phyloP scores from a whole-genome alignment of 192 early-diverging fungal genomes.

The Pilobolus umbonatus region DNA sequence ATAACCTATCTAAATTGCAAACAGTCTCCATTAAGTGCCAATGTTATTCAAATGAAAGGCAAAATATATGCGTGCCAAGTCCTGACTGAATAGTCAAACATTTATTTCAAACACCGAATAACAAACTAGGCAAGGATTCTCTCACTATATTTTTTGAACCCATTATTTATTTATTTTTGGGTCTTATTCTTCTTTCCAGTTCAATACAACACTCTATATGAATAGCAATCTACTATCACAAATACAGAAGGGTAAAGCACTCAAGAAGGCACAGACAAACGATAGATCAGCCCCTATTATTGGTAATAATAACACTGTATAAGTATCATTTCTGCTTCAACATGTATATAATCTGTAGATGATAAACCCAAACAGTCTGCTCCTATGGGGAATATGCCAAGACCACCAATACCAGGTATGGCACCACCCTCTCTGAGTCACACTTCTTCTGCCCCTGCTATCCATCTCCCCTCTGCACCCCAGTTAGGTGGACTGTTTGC shows the following conservation, averaged over 20 bases:
- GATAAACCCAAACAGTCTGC: not conserved
- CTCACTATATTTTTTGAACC: too few relatives aligned
- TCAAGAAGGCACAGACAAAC: conserved; percentile 68
- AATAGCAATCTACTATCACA: conserved; percentile 57
- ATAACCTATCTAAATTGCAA: too few relatives aligned
- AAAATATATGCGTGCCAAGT: too few relatives aligned
- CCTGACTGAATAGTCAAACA: too few relatives aligned
- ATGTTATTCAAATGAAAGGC: too few relatives aligned
- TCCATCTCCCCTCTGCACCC: conserved; percentile 4
- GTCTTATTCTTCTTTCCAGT: not conserved
- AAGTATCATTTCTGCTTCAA: not conserved
- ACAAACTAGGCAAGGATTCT: too few relatives aligned
- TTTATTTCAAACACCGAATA: too few relatives aligned
- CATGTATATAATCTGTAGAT: not conserved
- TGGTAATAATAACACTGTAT: conserved; percentile 1
- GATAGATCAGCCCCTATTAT: conserved; percentile 62
- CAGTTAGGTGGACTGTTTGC: conserved; percentile 35
- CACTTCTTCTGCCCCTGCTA: conserved; percentile 1
- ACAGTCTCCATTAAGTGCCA: too few relatives aligned
- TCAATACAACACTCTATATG: conserved; percentile 7
- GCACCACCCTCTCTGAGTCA: not conserved
- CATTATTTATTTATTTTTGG: not conserved
- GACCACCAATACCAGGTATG: conserved; percentile 27
- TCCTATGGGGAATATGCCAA: conserved; percentile 22
- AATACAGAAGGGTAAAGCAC: conserved; percentile 65